Evolutionary conservation across 495 filamentous ascomycete species (phyloP), one percentile per base, ranked within the genome.

Genomic region (Penicillium steckii): DNA sequence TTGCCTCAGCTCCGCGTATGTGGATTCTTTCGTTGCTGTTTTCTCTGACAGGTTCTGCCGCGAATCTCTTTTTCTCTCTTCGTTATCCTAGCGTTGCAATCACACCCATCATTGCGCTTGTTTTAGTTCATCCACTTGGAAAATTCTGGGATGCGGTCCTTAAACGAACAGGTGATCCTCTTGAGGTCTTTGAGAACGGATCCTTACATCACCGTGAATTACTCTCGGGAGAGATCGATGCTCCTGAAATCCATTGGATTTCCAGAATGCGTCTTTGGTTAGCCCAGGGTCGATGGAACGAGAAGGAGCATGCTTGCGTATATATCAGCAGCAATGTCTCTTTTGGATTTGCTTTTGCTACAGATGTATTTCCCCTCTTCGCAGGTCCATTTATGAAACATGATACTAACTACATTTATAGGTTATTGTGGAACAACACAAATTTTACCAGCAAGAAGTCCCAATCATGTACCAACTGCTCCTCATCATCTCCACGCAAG

Each of bases 311-410:
- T 69, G 85, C 81, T 45, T 93, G 89, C 66, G 87, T 93, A 48
- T 93, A 91, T 59, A 89, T 92, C 57, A 88, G 85, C 74, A 92
- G 89, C 69, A 93, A 93, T 67, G 88, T 93, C 23, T 89, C 89
- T n/a, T 93, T 93, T 61, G 89, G 89, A 0, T 93, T 93, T 71
- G 89, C 89, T 21, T 93, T 92, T 68, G 65, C 65, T 7, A 68
- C 65, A 12, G 60, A 83, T 74, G 80, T 93, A 17, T 53, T 35
- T 2, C 15, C 2, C 32, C 10, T n/a, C 13, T 2, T 5, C 32
- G 9, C 32, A 35, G 13, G 30, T 1, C 12, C 12, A 13, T 15
- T 33, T 15, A 4, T n/a, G 9, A 13, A 13, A 13, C 13, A 9
- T n/a, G 17, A 8, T 6, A 10, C 24, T 41, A 17, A 19, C n/a